Conservation (phyloP, 2,329 filamentous ascomycete genomes). For the Rhynchosporium graminicola region DNA sequence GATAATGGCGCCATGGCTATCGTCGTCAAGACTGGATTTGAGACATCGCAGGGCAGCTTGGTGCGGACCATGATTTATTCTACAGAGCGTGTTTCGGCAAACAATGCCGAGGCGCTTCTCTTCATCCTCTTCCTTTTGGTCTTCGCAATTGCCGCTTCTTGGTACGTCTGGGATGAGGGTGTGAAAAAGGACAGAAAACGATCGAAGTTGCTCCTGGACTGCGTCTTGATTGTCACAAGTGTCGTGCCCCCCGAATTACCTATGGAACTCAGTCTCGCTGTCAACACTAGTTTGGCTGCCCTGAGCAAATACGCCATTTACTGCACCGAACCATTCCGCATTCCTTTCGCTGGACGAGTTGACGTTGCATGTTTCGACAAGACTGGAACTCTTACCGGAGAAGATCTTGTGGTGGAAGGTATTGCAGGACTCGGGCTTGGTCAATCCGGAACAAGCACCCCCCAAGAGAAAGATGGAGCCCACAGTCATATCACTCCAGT, state of each 20-base stretch:
- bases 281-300: constrained; percentile 95
- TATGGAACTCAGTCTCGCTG: constrained; percentile 96
- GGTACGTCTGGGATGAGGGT: constrained; percentile 99
- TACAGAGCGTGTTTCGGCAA: constrained; percentile 97
- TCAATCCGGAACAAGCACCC: constrained; percentile 62
- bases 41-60: constrained; percentile 95
- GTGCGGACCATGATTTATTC: constrained; percentile 99
- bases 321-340: constrained; percentile 98
- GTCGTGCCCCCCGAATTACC: constrained; percentile 97
- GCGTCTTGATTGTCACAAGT: constrained; percentile 94
- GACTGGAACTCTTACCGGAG: constrained; percentile 93
- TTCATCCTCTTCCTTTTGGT: constrained; percentile 97
- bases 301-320: constrained; percentile 96
- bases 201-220: constrained; percentile 95
- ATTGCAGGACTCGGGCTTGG: constrained; percentile 85
- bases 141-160: constrained; percentile 95
- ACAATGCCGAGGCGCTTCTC: constrained; percentile 92
- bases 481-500: constrained; percentile 78
- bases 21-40: constrained; percentile 96
- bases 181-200: constrained; percentile 92
- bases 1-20: constrained; percentile 93
- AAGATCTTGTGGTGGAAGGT: constrained; percentile 95
- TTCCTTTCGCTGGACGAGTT: constrained; percentile 91
- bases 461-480: constrained; percentile 74
- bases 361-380: constrained; percentile 99